phyloP scores from a whole-genome alignment of 306 rosid species.

The Quercus berberidifolia region DNA sequence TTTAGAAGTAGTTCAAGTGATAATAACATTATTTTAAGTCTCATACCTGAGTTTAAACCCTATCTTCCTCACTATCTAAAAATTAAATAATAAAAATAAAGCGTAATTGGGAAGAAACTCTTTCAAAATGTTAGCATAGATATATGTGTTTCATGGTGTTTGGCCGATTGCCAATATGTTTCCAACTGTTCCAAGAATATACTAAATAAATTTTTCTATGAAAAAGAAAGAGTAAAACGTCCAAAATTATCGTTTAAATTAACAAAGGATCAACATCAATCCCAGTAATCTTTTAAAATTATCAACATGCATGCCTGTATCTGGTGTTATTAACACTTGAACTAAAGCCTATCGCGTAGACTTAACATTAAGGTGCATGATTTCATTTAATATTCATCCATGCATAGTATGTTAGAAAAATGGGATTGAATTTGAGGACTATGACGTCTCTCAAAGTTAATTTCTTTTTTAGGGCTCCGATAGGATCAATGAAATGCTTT shows the following conservation, averaged over 20 bases:
- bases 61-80: no score
- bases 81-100: no score
- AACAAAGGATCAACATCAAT: neutral
- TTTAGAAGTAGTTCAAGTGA: no score
- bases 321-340: neutral
- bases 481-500: neutral
- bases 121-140: no score
- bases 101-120: no score
- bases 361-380: neutral
- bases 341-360: neutral
- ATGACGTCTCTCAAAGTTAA: neutral
- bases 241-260: neutral
- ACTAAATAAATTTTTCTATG: neutral
- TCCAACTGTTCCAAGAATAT: neutral
- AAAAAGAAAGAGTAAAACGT: neutral
- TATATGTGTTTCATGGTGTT: no score
- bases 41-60: no score
- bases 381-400: neutral
- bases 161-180: no score
- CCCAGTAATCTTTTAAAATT: neutral
- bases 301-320: neutral
- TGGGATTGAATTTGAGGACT: neutral
- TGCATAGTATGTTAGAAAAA: neutral
- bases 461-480: neutral
- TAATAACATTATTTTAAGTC: no score